Evolutionary conservation across 2,329 filamentous ascomycete genomes (phyloP).

Genomic region (Corniculantispora saksenae): DNA sequence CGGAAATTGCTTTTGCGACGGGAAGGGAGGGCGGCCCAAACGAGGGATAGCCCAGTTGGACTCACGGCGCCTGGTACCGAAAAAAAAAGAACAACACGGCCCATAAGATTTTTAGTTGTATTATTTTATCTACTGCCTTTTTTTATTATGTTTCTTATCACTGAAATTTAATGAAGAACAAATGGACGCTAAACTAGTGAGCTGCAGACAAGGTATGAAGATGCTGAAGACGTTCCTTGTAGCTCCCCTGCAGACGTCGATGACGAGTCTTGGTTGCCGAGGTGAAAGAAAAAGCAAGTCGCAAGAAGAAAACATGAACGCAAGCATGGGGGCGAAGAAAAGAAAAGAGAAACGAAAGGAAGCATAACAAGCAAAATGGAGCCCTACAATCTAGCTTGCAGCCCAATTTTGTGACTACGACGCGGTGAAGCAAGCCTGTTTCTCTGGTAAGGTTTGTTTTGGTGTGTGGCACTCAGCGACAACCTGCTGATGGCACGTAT

Average conservation of each 20-base stretch:
- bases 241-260: background rate
- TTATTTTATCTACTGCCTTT: conserved; percentile 8
- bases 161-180: background rate
- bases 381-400: background rate
- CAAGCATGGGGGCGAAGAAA: background rate
- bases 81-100: conserved; percentile 6
- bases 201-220: background rate
- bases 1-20: conserved; percentile 11
- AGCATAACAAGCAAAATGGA: background rate
- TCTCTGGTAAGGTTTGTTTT: background rate
- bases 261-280: background rate
- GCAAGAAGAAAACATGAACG: background rate
- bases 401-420: background rate
- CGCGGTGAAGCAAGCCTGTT: background rate
- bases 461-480: background rate
- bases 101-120: conserved; percentile 4
- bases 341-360: background rate
- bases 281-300: background rate
- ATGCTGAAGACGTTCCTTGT: background rate
- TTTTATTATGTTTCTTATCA: background rate
- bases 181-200: background rate
- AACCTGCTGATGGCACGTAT: background rate
- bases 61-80: background rate
- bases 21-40: conserved; percentile 1
- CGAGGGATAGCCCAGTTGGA: background rate